These are phyloP conservation scores for Trypanosoma melophagium DNA, from an alignment of 208 protist genomes.

Conservation along the genomic window DNA sequence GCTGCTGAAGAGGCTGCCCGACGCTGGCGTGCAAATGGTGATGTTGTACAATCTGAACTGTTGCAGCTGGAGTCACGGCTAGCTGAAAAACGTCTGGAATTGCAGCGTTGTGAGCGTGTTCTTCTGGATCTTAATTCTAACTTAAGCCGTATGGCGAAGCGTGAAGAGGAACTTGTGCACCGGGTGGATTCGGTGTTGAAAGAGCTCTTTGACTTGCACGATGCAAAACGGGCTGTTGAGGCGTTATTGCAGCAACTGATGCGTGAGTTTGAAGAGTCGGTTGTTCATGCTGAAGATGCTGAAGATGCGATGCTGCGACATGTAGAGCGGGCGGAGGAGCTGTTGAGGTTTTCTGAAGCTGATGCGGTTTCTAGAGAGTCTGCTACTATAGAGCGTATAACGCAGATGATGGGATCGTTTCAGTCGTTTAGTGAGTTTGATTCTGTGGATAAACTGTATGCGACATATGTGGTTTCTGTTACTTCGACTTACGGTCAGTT, in stretches of 20 bases:
- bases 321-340: constrained; percentile 18
- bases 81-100: too few relatives aligned
- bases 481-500: neutral
- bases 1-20: too few relatives aligned
- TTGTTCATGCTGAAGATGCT: constrained; percentile 26
- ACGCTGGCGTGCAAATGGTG: too few relatives aligned
- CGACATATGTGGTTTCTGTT: neutral
- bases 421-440: neutral
- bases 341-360: constrained; percentile 29
- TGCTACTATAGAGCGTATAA: constrained; percentile 9
- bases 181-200: neutral
- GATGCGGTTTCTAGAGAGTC: constrained; percentile 25
- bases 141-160: neutral
- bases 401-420: constrained; percentile 10
- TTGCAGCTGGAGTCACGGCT: too few relatives aligned
- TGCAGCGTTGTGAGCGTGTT: neutral
- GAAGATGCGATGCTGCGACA: constrained; percentile 26
- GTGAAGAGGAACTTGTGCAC: constrained; percentile 1
- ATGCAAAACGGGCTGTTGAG: constrained; percentile 19
- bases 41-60: too few relatives aligned
- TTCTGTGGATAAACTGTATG: neutral
- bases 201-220: neutral
- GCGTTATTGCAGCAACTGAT: constrained; percentile 14
- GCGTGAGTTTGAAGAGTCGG: constrained; percentile 21
- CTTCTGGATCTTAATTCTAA: neutral